These are phyloP conservation scores for Auricularia sp. DNA, from an alignment of 768 basidiomycete genomes.

Conservation along the genomic window DNA sequence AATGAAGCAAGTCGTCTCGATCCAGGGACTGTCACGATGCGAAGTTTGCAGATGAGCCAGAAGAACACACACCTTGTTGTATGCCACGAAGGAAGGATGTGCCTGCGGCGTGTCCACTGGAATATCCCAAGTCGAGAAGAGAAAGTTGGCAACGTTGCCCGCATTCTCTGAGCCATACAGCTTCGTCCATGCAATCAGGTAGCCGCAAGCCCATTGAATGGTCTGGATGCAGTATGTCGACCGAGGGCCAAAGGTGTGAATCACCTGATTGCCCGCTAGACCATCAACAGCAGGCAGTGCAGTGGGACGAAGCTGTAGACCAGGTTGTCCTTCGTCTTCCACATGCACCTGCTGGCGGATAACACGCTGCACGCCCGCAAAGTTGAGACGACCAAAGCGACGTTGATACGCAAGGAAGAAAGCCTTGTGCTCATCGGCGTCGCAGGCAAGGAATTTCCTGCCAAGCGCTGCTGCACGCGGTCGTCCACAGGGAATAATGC, in stretches of 20 bases:
- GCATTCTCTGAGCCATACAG: conserved; percentile 16
- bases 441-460: conserved; percentile 10
- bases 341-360: conserved; percentile 14
- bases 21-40: conserved; percentile 9
- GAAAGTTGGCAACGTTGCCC: not conserved
- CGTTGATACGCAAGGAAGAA: conserved; percentile 12
- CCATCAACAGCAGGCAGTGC: not conserved
- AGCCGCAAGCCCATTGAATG: conserved; percentile 18
- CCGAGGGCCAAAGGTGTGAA: conserved; percentile 1
- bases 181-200: conserved; percentile 16
- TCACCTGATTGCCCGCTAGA: not conserved
- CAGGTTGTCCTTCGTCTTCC: not conserved
- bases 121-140: not conserved
- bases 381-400: conserved; percentile 15
- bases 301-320: not conserved
- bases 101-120: not conserved
- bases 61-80: conserved; percentile 13
- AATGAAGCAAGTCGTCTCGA: conserved; percentile 20
- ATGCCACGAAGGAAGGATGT: conserved; percentile 10
- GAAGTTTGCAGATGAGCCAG: conserved; percentile 11
- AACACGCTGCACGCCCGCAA: conserved; percentile 19
- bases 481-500: conserved; percentile 15
- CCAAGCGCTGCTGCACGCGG: conserved; percentile 4
- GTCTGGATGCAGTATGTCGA: conserved; percentile 10
- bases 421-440: conserved; percentile 9